Evolutionary conservation across 2,329 filamentous ascomycete species (phyloP).

Genomic region (Biscogniauxia mediterranea): DNA sequence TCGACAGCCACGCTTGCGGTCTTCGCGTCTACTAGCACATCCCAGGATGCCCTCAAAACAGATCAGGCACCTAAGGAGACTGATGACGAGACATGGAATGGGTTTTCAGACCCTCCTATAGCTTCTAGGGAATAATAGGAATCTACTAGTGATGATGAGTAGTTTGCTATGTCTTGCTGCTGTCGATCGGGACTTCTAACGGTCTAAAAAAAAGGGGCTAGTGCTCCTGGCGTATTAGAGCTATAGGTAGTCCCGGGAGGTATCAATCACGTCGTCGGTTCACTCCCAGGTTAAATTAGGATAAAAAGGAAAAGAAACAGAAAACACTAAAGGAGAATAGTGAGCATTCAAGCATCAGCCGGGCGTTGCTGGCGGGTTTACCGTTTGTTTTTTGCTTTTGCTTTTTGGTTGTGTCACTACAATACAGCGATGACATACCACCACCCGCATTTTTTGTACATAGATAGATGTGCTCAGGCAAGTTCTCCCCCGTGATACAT

Average conservation of each 20-base stretch:
- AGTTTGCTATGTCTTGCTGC: neutral
- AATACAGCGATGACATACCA: neutral
- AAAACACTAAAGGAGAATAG: neutral
- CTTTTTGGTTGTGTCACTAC: neutral
- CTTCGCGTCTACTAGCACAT: neutral
- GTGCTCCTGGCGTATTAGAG: neutral
- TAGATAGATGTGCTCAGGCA: too few species aligned
- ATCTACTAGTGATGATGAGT: neutral
- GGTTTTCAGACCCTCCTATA: conserved; percentile 34
- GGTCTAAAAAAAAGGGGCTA: neutral
- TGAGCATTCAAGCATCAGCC: conserved; percentile 16
- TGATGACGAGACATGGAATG: conserved; percentile 40
- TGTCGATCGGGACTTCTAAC: neutral
- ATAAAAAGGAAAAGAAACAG: neutral
- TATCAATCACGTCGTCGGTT: neutral
- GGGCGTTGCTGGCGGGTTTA: conserved; percentile 15
- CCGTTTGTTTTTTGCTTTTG: neutral
- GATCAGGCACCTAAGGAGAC: conserved; percentile 17
- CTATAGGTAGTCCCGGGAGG: neutral
- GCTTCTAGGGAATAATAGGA: conserved; percentile 2
- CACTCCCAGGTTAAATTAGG: neutral
- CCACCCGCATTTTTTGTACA: neutral
- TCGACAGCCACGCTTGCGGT: neutral
- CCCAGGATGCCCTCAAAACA: conserved; percentile 12
- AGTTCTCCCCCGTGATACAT: too few species aligned